Percentiles rank a stretch among this genome's conserved stretches.
Evolutionary conservation across 2,329 filamentous ascomycete species (phyloP).

Genomic region (Macrophomina tecta): DNA sequence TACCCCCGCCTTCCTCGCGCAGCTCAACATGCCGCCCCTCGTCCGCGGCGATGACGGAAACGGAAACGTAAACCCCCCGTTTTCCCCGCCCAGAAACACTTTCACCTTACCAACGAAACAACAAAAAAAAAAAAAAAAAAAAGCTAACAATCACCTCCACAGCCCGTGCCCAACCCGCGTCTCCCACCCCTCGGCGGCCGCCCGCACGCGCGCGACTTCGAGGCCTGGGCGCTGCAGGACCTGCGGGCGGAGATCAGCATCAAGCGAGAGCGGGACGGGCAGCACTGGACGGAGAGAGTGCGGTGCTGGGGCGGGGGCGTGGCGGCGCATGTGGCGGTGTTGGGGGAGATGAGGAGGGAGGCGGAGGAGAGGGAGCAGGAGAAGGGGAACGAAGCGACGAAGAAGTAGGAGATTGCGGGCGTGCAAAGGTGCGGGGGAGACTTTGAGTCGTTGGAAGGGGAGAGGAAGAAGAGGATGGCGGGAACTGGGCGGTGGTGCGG

Average conservation of each 20-base stretch:
- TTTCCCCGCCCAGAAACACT: too few relatives aligned
- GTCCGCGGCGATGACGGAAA: too few relatives aligned
- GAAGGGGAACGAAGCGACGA: not conserved
- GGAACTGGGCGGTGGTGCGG: too few relatives aligned
- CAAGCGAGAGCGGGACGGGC: not conserved
- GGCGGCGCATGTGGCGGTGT: not conserved
- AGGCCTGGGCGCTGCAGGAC: not conserved
- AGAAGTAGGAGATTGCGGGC: not conserved
- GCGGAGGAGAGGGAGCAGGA: not conserved
- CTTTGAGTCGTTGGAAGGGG: too few relatives aligned
- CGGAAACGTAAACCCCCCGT: too few relatives aligned
- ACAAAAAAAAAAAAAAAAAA: too few relatives aligned
- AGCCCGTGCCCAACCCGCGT: not conserved
- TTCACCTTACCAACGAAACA: too few relatives aligned
- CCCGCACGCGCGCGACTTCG: not conserved
- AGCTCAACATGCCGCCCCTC: too few relatives aligned
- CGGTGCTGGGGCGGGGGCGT: not conserved
- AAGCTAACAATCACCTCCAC: too few relatives aligned
- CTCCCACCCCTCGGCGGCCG: not conserved
- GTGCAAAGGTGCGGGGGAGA: too few relatives aligned
- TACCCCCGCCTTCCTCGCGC: too few relatives aligned
- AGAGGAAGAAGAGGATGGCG: too few relatives aligned
- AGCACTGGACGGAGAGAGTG: not conserved
- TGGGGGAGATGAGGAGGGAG: not conserved
- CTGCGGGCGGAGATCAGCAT: not conserved